A percentile compares a stretch with the other conserved stretches of the same genome.
Conservation (phyloP, 768 basidiomycete species). For the Kwoniella heveanensis region DNA sequence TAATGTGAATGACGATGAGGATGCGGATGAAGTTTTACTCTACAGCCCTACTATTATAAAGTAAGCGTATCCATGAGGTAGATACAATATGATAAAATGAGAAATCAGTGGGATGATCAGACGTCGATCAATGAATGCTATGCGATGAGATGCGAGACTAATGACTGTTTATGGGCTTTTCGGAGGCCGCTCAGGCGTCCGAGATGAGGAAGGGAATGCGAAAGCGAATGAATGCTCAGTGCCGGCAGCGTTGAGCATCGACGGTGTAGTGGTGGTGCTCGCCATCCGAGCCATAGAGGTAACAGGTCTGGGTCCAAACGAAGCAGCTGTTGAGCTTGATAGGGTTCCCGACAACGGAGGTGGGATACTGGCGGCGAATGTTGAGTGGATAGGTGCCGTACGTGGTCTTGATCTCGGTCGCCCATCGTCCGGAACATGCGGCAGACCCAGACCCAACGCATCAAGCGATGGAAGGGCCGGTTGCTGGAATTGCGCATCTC, state of each 20-base stretch:
- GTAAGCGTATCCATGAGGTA: no score
- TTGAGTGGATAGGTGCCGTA: slow-evolving; percentile 41
- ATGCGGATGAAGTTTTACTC: no score
- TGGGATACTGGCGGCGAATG: slow-evolving; percentile 25
- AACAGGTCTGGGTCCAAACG: slow-evolving; percentile 17
- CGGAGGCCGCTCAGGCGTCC: not conserved
- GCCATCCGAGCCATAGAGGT: slow-evolving; percentile 22
- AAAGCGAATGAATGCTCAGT: slow-evolving; percentile 2
- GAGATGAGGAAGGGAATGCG: slow-evolving; percentile 10
- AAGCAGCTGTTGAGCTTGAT: not conserved
- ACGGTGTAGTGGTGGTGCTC: not conserved
- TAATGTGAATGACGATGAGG: not conserved
- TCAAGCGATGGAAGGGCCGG: slow-evolving; percentile 41
- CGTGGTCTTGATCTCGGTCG: slow-evolving; percentile 29
- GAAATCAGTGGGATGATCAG: not conserved
- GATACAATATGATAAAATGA: not conserved
- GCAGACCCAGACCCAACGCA: slow-evolving; percentile 41
- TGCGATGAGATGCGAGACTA: not conserved
- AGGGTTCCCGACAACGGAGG: slow-evolving; percentile 25
- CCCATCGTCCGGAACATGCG: slow-evolving; percentile 35
- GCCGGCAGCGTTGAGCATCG: not conserved
- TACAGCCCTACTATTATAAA: no score
- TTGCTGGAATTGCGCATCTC: slow-evolving; percentile 21
- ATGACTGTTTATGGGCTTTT: not conserved
- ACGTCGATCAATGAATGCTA: no score